Evolutionary conservation across 108 stramenopile genomes (phyloP).

Genomic region (Nitzschia sp.): DNA sequence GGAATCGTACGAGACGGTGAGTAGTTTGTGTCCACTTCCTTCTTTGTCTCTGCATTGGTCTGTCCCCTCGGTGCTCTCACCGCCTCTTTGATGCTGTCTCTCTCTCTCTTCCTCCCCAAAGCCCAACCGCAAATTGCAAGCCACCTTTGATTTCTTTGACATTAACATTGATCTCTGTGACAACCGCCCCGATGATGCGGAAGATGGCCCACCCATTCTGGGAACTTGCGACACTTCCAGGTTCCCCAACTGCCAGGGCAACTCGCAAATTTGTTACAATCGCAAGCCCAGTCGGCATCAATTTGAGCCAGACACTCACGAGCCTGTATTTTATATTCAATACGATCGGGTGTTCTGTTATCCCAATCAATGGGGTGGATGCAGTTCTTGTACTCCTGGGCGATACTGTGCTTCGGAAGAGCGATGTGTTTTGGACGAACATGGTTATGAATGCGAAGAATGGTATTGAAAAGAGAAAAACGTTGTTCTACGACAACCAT

Average conservation of each 20-base stretch:
- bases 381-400: constrained; percentile 52
- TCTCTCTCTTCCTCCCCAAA: neutral
- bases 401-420: constrained; percentile 50
- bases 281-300: constrained; percentile 51
- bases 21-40: too few relatives aligned
- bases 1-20: too few relatives aligned
- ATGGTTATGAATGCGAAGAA: constrained; percentile 40
- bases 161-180: constrained; percentile 36
- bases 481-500: too few relatives aligned
- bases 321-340: constrained; percentile 49
- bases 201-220: constrained; percentile 24
- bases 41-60: too few relatives aligned
- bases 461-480: constrained; percentile 41
- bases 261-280: constrained; percentile 51
- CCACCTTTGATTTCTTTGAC: constrained; percentile 24
- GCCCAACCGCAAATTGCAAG: too few relatives aligned
- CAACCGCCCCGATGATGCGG: constrained; percentile 6
- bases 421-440: constrained; percentile 60
- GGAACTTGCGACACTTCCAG: constrained; percentile 38
- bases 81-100: too few relatives aligned
- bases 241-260: constrained; percentile 42
- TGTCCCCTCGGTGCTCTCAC: too few relatives aligned
- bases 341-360: constrained; percentile 54
- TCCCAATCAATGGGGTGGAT: constrained; percentile 45
- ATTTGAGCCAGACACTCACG: constrained; percentile 43